Base-by-base conservation (phyloP, 176 grass and related monocot genomes). In the Cocos nucifera region DNA sequence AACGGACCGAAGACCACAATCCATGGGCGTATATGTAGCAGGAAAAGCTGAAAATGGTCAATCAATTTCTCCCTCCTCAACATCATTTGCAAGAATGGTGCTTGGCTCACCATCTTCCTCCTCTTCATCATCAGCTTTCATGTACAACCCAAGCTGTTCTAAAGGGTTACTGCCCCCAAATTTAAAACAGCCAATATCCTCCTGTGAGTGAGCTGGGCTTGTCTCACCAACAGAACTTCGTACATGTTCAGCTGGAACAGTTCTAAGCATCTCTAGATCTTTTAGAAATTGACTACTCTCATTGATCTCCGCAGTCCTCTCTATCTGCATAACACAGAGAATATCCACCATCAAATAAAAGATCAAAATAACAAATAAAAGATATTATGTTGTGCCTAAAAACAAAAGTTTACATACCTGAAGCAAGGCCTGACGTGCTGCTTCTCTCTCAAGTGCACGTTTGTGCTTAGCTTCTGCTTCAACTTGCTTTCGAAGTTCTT, bases 281-380 rank as follows among this genome's bases (percentile, higher is more conserved):
- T 87, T 97, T 70, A 92, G 59, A 62, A 88, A 91, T 59, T 71
- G 69, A 73, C 72, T 85, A 5, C 84, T 88, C 78, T 88, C 93
- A 61, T 98, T 87, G 58, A 98, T 92, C 27, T 98, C 93, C 58
- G 88, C 87, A 3, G 84, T 92, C 79, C 89, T 91, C 84, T 98
- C 93, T 87, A 98, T 98, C 93, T 98, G 51, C 19, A 63, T 17
- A 15, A 63, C 48, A 28, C 51, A 17, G 19, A 57, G 8, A 22
- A 44, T 4, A 19, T 17, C 48, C 28, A 19, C 29, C 14, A 15
- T 19, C 8, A 67, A 17, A n/a, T 24, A 44, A 29, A 23, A 22
- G 12, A 30, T 50, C 24, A n/a, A 49, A 7, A 24, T 17, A 60
- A 51, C 4, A 4, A 9, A 30, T 6, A 4, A 30, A 44, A 44